Conservation (phyloP, 2,329 filamentous ascomycete species). For the Botrytis elliptica region DNA sequence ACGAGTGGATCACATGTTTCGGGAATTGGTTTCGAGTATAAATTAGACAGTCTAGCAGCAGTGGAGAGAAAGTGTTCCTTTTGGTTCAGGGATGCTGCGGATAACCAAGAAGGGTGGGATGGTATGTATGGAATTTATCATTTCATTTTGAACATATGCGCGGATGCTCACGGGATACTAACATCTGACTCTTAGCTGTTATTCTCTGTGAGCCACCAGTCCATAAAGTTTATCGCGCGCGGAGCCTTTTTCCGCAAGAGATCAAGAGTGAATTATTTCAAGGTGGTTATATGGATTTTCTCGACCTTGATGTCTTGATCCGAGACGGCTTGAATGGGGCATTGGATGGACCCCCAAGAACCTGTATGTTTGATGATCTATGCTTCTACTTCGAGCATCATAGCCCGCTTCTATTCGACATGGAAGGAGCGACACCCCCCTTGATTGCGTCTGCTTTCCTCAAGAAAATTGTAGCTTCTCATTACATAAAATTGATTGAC, state of each 20-base stretch:
- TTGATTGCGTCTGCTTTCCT: constrained; percentile 11
- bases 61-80: constrained; percentile 16
- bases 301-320: background rate
- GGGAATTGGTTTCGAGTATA: constrained; percentile 17
- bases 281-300: constrained; percentile 8
- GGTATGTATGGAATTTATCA: background rate
- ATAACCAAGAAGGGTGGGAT: background rate
- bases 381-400: constrained; percentile 23
- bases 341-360: constrained; percentile 17
- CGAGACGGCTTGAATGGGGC: background rate
- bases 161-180: background rate
- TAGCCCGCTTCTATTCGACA: constrained; percentile 1
- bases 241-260: background rate
- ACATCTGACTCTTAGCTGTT: background rate
- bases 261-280: constrained; percentile 9
- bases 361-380: constrained; percentile 24
- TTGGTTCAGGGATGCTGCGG: background rate
- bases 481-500: constrained; percentile 24
- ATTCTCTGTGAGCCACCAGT: constrained; percentile 10
- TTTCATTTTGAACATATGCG: background rate
- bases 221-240: background rate
- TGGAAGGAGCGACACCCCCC: background rate
- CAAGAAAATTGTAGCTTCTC: constrained; percentile 19
- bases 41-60: background rate
- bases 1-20: constrained; percentile 19